Evolutionary conservation across 371 early-diverging fungal species (phyloP).

Genomic region (Rhizopus microsporus): DNA sequence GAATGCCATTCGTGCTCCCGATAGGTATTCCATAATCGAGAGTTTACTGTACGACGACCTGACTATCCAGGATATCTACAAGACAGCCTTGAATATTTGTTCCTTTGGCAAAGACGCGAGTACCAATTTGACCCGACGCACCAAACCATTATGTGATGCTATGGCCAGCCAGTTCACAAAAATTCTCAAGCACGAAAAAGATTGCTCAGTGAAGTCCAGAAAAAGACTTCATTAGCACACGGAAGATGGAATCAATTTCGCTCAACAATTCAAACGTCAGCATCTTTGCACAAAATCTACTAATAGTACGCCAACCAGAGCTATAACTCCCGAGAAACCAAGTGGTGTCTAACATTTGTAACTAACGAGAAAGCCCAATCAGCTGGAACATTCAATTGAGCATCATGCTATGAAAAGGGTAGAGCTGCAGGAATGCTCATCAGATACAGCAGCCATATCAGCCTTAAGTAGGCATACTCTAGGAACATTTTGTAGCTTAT

Average conservation of each 20-base stretch:
- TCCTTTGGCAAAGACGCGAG: conserved; percentile 5
- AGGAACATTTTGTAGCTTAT: conserved; percentile 13
- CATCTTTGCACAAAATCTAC: background rate
- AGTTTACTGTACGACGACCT: no score
- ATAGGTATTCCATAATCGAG: no score
- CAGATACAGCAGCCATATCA: conserved; percentile 17
- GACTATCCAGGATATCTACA: no score
- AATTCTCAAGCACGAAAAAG: conserved; percentile 11
- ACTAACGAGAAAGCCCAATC: conserved; percentile 11
- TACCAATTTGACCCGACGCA: background rate
- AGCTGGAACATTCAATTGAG: conserved; percentile 15
- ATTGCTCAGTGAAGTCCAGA: conserved; percentile 3
- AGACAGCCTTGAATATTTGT: conserved; percentile 8
- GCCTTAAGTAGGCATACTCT: conserved; percentile 10
- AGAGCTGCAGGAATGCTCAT: conserved; percentile 12
- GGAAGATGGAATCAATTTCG: conserved; percentile 8
- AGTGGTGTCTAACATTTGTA: conserved; percentile 8
- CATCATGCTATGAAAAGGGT: conserved; percentile 11
- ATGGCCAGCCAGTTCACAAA: conserved; percentile 8
- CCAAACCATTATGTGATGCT: conserved; percentile 11
- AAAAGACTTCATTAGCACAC: conserved; percentile 17
- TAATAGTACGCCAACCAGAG: conserved; percentile 8
- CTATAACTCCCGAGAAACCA: conserved; percentile 1
- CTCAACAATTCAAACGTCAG: conserved; percentile 1
- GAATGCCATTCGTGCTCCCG: no score